These are phyloP conservation scores for Eimeria necatrix DNA, from an alignment of 169 alveolate genomes.

Conservation along the genomic window DNA sequence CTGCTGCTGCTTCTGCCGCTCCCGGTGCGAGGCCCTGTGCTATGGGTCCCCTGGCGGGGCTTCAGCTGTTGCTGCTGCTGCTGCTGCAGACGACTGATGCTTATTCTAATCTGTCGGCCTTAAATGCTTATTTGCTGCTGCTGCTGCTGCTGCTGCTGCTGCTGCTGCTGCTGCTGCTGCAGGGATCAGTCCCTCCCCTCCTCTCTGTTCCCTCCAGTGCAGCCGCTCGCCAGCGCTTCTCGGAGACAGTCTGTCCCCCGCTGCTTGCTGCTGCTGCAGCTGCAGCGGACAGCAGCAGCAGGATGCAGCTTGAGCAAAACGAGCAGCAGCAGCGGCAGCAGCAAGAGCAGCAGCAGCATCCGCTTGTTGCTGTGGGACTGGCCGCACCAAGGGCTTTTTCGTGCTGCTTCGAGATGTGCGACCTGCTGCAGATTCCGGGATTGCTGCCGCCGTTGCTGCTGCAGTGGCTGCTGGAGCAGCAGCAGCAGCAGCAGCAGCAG, in stretches of 20 bases:
- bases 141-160: slow-evolving; percentile 59
- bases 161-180: slow-evolving; percentile 52
- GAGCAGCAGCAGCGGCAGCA: slow-evolving; percentile 3
- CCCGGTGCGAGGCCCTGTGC: not conserved
- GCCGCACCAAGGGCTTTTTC: slow-evolving; percentile 30
- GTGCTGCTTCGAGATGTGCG: slow-evolving; percentile 24
- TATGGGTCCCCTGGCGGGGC: not conserved
- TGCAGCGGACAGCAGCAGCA: slow-evolving; percentile 13
- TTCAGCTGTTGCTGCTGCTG: slow-evolving; percentile 20
- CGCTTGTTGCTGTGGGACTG: not conserved
- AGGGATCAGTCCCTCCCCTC: slow-evolving; percentile 57
- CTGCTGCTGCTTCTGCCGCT: not conserved
- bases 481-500: slow-evolving; percentile 64
- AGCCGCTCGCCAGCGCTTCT: slow-evolving; percentile 16
- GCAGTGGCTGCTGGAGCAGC: slow-evolving; percentile 63
- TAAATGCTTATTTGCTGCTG: not conserved
- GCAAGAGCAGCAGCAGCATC: slow-evolving; percentile 30
- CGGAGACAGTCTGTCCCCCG: slow-evolving; percentile 10
- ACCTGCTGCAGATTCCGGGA: slow-evolving; percentile 22
- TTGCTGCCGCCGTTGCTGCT: slow-evolving; percentile 60
- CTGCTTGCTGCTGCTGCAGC: slow-evolving; percentile 49
- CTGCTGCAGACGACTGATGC: not conserved
- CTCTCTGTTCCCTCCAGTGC: slow-evolving; percentile 28
- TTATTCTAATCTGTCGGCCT: not conserved
- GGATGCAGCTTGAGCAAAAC: not conserved